phyloP scores from a whole-genome alignment of 345 rosid species.

The Raphanus raphanistrum region DNA sequence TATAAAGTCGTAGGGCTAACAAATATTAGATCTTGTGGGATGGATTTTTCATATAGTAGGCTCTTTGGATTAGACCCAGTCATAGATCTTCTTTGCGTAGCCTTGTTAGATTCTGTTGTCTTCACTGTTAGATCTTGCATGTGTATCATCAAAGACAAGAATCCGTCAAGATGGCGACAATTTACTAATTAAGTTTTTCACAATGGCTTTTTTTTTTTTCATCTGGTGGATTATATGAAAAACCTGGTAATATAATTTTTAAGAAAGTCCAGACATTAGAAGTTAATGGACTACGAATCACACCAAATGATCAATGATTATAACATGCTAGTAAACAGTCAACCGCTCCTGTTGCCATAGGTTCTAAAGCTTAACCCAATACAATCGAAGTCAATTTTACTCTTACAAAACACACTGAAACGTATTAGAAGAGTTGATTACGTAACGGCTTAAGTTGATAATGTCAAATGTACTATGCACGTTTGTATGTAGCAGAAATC shows the following conservation, averaged over 20 bases:
- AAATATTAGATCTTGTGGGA: constrained; percentile 16
- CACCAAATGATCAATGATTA: no score
- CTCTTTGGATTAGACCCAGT: constrained; percentile 12
- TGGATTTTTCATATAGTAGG: constrained; percentile 25
- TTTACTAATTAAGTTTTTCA: neutral
- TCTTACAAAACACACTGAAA: no score
- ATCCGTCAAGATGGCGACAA: neutral
- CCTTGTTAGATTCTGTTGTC: constrained; percentile 32
- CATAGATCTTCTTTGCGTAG: constrained; percentile 18
- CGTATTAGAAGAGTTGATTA: no score
- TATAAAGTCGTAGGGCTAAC: constrained; percentile 13
- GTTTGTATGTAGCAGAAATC: no score
- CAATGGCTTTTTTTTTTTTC: neutral
- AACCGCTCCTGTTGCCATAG: no score
- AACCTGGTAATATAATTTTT: no score
- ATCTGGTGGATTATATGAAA: neutral
- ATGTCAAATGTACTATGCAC: no score
- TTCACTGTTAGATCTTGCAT: constrained; percentile 14
- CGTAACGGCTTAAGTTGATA: no score
- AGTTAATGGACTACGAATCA: no score
- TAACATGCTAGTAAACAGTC: no score
- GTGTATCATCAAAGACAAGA: constrained; percentile 1
- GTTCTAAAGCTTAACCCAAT: no score
- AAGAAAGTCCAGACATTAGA: neutral
- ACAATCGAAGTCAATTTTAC: no score